These are phyloP conservation scores for Pseudocercospora macadamiae DNA, from an alignment of 2,329 filamentous ascomycete species.

Conservation along the genomic window DNA sequence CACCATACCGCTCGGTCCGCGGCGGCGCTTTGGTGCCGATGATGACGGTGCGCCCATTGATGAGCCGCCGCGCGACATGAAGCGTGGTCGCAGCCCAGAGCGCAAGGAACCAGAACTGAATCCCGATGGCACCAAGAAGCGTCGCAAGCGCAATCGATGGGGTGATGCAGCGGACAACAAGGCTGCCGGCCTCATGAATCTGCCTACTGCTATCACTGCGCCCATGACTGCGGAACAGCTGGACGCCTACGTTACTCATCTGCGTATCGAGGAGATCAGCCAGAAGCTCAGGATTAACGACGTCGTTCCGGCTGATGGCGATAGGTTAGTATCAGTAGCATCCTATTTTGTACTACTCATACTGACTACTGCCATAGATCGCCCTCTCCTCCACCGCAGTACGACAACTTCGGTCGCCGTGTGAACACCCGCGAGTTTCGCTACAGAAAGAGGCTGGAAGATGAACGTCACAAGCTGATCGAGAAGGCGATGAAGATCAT, in stretches of 20 bases:
- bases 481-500: conserved; percentile 99
- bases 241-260: conserved; percentile 92
- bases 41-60: conserved; percentile 49
- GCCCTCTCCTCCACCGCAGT: conserved; percentile 92
- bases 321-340: conserved; percentile 67
- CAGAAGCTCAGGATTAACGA: conserved; percentile 99
- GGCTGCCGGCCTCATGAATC: conserved; percentile 94
- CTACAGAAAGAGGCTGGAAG: conserved; percentile 96
- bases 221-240: conserved; percentile 99
- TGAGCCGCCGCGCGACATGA: conserved; percentile 52
- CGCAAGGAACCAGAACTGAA: conserved; percentile 40
- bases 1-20: conserved; percentile 90
- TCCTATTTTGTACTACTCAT: neutral
- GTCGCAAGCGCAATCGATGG: conserved; percentile 99
- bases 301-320: conserved; percentile 94
- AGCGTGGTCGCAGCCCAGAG: conserved; percentile 88
- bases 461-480: conserved; percentile 97
- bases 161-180: conserved; percentile 98
- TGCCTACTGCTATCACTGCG: conserved; percentile 93
- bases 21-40: conserved; percentile 75
- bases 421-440: conserved; percentile 98
- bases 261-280: conserved; percentile 98
- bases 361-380: conserved; percentile 62
- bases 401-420: conserved; percentile 99
- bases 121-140: conserved; percentile 77